phyloP scores from a whole-genome alignment of 2,329 filamentous ascomycete genomes.

The Beauveria pseudobassiana region DNA sequence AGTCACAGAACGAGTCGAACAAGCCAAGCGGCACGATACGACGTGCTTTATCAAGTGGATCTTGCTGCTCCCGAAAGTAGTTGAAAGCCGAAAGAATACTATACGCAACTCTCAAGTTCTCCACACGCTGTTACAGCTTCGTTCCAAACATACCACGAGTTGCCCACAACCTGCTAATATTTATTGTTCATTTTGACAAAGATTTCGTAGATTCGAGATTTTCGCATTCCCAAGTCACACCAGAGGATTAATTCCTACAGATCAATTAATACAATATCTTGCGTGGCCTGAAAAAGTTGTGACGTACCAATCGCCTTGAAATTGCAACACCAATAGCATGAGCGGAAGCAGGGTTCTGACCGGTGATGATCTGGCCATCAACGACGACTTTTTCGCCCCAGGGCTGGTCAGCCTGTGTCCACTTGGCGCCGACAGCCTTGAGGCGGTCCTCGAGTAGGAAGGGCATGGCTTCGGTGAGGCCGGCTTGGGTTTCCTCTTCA shows the following conservation, averaged over 20 bases:
- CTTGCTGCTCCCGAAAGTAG: no score
- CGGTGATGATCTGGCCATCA: slow-evolving; percentile 46
- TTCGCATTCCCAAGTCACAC: no score
- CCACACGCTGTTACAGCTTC: no score
- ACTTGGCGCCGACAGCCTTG: slow-evolving; percentile 44
- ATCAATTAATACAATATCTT: not conserved
- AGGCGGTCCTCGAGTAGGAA: slow-evolving; percentile 52
- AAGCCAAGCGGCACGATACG: no score
- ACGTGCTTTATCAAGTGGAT: no score
- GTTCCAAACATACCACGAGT: no score
- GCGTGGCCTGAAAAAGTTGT: not conserved
- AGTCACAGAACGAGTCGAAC: no score
- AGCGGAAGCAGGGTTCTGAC: slow-evolving; percentile 50
- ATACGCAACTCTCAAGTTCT: no score
- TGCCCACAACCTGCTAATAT: no score
- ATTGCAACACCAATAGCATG: slow-evolving; percentile 44
- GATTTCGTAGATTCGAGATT: no score
- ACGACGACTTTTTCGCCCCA: slow-evolving; percentile 43
- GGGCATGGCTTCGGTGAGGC: slow-evolving; percentile 46
- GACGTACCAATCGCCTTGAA: slow-evolving; percentile 32
- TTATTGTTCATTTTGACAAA: no score
- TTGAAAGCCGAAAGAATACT: no score
- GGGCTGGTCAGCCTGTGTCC: slow-evolving; percentile 45
- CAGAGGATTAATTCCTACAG: not conserved
- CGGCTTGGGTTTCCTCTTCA: slow-evolving; percentile 42